phyloP scores from a whole-genome alignment of 345 rosid species.

The Camelina sativa region DNA sequence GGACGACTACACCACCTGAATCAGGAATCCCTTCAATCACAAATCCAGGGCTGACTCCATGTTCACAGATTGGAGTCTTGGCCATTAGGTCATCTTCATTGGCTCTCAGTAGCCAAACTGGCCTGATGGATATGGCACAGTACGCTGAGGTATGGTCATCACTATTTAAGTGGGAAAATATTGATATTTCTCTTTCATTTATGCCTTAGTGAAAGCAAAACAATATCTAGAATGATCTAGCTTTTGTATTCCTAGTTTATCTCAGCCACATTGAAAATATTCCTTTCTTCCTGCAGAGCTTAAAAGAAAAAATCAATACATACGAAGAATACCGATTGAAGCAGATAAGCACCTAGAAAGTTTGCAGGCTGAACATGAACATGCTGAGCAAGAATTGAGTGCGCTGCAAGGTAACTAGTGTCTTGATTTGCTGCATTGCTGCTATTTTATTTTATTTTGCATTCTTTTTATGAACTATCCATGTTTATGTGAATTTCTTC shows the following conservation, averaged over 20 bases:
- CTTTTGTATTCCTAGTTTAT: constrained; percentile 5
- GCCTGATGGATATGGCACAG: constrained; percentile 3
- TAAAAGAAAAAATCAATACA: constrained; percentile 32
- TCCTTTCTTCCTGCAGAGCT: constrained; percentile 42
- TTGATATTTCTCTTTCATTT: not conserved
- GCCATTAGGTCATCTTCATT: not conserved
- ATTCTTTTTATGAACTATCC: not conserved
- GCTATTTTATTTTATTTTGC: not conserved
- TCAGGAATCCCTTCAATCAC: constrained; percentile 4
- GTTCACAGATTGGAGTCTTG: constrained; percentile 27
- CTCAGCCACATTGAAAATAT: not conserved
- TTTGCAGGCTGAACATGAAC: constrained; percentile 36
- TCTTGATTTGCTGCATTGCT: constrained; percentile 15
- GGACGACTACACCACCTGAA: constrained; percentile 7
- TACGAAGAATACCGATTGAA: constrained; percentile 33
- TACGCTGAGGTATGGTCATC: constrained; percentile 28
- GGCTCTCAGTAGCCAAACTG: constrained; percentile 30
- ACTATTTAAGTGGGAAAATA: not conserved
- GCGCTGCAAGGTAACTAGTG: constrained; percentile 53
- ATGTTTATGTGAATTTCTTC: constrained; percentile 1
- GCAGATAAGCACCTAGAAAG: constrained; percentile 30
- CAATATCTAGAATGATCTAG: not conserved
- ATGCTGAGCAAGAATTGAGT: constrained; percentile 39
- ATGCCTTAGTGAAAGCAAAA: not conserved
- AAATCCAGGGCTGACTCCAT: constrained; percentile 6